Evolutionary conservation across 768 basidiomycete species (phyloP).

Genomic region (Hebeloma cylindrosporum): DNA sequence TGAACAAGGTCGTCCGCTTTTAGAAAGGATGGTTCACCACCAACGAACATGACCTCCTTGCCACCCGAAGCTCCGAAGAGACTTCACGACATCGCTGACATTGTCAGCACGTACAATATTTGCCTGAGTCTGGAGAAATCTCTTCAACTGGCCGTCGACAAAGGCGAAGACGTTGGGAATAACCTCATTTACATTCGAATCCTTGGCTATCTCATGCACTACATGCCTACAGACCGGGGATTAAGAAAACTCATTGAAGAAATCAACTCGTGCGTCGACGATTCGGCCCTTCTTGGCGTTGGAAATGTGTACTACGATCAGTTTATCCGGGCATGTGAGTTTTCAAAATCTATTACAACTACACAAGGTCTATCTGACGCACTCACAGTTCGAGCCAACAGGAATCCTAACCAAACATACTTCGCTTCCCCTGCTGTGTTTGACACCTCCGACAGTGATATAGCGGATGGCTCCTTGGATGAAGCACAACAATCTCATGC

Average conservation of each 20-base stretch:
- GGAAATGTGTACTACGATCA: constrained; percentile 29
- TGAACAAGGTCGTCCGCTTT: no score
- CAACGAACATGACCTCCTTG: constrained; percentile 4
- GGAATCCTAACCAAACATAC: constrained; percentile 15
- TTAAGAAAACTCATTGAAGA: constrained; percentile 15
- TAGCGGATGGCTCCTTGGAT: constrained; percentile 19
- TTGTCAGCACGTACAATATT: constrained; percentile 21
- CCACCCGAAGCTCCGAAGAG: constrained; percentile 1
- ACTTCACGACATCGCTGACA: not conserved
- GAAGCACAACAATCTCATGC: constrained; percentile 18
- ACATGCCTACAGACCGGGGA: constrained; percentile 15
- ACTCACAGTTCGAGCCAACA: constrained; percentile 17
- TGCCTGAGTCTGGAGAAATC: constrained; percentile 19
- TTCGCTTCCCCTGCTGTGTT: constrained; percentile 24
- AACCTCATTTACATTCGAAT: constrained; percentile 24
- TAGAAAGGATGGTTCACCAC: not conserved
- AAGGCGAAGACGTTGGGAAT: constrained; percentile 13
- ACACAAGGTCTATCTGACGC: constrained; percentile 13
- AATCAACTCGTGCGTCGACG: constrained; percentile 10
- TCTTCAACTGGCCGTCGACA: constrained; percentile 14
- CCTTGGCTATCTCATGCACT: constrained; percentile 26
- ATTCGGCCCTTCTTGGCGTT: constrained; percentile 17
- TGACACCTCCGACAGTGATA: constrained; percentile 22
- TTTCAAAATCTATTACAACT: constrained; percentile 8
- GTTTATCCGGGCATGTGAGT: constrained; percentile 28